Percentiles rank a stretch among this genome's conserved stretches.
Conservation (phyloP, 257 asterid genomes). For the Capsicum pubescens region DNA sequence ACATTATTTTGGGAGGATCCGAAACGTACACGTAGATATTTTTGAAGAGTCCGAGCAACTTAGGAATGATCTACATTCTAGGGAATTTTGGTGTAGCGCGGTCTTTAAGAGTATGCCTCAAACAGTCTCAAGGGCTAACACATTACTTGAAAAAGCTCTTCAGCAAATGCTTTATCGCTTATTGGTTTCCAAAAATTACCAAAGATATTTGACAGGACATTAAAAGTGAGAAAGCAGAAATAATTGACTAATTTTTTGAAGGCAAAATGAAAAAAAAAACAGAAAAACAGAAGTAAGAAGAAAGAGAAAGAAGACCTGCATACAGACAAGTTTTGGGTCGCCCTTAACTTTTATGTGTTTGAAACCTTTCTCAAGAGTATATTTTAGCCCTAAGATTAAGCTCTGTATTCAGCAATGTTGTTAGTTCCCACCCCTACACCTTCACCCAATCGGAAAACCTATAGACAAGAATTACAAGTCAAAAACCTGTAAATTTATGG, state of each 20-base stretch:
- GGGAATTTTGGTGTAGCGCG: neutral
- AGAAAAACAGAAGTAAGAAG: constrained; percentile 14
- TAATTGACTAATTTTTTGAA: constrained; percentile 4
- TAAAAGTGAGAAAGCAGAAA: neutral
- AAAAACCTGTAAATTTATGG: constrained; percentile 22
- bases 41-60: too few species aligned
- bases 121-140: neutral
- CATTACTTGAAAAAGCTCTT: neutral
- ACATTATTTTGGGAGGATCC: too few species aligned
- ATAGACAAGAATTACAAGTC: constrained; percentile 30
- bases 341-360: constrained; percentile 86
- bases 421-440: constrained; percentile 94
- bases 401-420: constrained; percentile 93
- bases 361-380: constrained; percentile 84
- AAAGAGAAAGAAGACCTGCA: constrained; percentile 72
- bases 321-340: constrained; percentile 98
- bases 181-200: neutral
- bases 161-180: neutral
- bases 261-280: neutral
- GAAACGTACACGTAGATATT: too few species aligned
- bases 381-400: constrained; percentile 82
- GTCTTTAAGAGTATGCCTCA: neutral
- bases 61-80: too few species aligned
- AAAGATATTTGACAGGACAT: neutral
- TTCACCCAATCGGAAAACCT: constrained; percentile 91